A percentile compares a stretch with the other conserved stretches of the same genome.
These are phyloP conservation scores for Reutealis trisperma DNA, from an alignment of 345 rosid species.

Conservation along the genomic window DNA sequence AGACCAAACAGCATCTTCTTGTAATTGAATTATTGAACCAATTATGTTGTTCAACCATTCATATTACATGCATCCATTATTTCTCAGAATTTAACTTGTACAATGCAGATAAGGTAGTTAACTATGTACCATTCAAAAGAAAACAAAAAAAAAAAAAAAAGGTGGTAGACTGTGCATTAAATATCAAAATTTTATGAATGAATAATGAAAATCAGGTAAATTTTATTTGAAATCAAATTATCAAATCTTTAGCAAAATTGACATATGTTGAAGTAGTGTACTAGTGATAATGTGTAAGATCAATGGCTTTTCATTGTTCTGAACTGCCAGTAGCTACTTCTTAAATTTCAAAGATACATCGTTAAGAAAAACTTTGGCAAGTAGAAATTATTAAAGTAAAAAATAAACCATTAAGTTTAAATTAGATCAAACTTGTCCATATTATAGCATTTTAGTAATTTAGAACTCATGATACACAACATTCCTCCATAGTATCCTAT, in stretches of 20 bases:
- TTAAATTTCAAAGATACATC: background rate
- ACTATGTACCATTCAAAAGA: background rate
- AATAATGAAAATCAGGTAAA: background rate
- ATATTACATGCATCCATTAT: background rate
- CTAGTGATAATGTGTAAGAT: background rate
- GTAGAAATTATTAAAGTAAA: background rate
- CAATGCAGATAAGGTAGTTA: background rate
- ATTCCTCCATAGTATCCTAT: background rate
- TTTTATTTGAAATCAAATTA: background rate
- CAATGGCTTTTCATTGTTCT: background rate
- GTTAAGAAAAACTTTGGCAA: background rate
- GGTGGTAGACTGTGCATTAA: background rate
- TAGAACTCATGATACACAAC: background rate
- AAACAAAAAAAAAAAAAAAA: too few species aligned
- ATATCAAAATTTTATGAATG: background rate
- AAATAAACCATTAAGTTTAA: slow-evolving; percentile 3
- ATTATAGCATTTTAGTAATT: background rate
- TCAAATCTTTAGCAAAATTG: background rate
- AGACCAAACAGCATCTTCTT: background rate
- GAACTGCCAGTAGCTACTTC: background rate
- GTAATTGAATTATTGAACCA: background rate
- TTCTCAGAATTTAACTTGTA: background rate
- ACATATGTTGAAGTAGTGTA: background rate
- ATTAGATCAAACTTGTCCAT: background rate
- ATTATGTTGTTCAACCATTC: background rate